Conservation (phyloP, 306 rosid species). For the Boehmeria nivea region DNA sequence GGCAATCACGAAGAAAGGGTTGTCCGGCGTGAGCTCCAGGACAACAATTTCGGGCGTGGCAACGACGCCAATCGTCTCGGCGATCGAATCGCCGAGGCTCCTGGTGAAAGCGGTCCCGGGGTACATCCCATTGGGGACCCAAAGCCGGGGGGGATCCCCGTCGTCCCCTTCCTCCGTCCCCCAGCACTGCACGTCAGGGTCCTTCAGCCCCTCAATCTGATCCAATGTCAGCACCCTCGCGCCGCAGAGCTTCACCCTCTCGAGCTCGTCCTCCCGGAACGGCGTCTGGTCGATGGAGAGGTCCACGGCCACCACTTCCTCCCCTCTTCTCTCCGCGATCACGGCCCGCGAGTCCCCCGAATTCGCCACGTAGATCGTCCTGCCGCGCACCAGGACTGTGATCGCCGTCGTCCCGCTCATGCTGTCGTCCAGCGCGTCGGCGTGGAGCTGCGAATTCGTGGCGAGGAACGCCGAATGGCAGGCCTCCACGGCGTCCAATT, state of each 20-base stretch:
- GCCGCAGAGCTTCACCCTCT: slow-evolving; percentile 86
- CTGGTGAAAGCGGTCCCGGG: slow-evolving; percentile 97
- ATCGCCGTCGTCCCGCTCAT: slow-evolving; percentile 98
- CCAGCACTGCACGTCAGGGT: slow-evolving; percentile 93
- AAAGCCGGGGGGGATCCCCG: slow-evolving; percentile 93
- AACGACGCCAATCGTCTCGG: slow-evolving; percentile 93
- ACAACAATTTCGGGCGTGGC: slow-evolving; percentile 91
- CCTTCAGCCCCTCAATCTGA: slow-evolving; percentile 95
- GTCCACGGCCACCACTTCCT: slow-evolving; percentile 78
- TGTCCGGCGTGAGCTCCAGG: slow-evolving; percentile 66
- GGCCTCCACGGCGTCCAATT: slow-evolving; percentile 70
- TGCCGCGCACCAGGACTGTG: slow-evolving; percentile 77
- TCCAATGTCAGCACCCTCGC: slow-evolving; percentile 95
- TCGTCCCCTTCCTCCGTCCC: slow-evolving; percentile 90
- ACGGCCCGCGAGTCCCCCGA: slow-evolving; percentile 96
- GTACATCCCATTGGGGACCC: slow-evolving; percentile 98
- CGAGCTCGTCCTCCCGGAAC: slow-evolving; percentile 67
- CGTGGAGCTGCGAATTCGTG: slow-evolving; percentile 71
- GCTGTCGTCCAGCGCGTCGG: slow-evolving; percentile 68
- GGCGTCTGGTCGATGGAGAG: slow-evolving; percentile 95
- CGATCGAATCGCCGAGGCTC: slow-evolving; percentile 91
- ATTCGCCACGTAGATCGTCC: slow-evolving; percentile 75
- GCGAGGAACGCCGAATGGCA: slow-evolving; percentile 62
- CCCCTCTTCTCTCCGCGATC: slow-evolving; percentile 73
- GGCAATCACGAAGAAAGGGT: slow-evolving; percentile 92